A percentile compares a stretch with the other conserved stretches of the same genome.
These are phyloP conservation scores for Didymella segeticola DNA, from an alignment of 2,329 filamentous ascomycete genomes.

Conservation along the genomic window DNA sequence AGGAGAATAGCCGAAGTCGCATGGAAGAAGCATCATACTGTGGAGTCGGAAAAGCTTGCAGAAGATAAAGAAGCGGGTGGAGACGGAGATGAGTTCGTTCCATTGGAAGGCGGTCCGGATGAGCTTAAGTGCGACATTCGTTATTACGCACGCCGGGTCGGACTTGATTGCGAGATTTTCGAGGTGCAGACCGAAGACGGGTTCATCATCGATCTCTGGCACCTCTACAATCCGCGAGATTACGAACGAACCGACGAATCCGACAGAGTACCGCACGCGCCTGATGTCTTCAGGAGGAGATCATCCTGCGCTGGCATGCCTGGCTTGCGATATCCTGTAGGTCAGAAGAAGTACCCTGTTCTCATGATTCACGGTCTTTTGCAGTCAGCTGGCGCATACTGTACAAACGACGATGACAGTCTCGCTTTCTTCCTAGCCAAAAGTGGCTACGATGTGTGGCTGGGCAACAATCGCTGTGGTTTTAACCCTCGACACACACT, in stretches of 20 bases:
- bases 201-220: slow-evolving; percentile 88
- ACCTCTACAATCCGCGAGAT: slow-evolving; percentile 83
- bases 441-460: slow-evolving; percentile 91
- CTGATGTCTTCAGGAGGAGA: slow-evolving; percentile 65
- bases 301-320: slow-evolving; percentile 23
- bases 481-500: slow-evolving; percentile 78
- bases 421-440: slow-evolving; percentile 93
- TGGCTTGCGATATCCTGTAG: slow-evolving; percentile 37
- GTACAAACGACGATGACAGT: slow-evolving; percentile 86
- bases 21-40: slow-evolving; percentile 63
- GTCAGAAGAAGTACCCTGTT: slow-evolving; percentile 76
- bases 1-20: slow-evolving; percentile 64
- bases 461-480: slow-evolving; percentile 92
- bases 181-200: slow-evolving; percentile 92
- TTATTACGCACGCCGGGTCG: slow-evolving; percentile 88
- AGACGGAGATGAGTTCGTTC: slow-evolving; percentile 66
- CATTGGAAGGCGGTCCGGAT: slow-evolving; percentile 82
- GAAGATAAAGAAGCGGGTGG: slow-evolving; percentile 48
- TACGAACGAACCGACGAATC: slow-evolving; percentile 62
- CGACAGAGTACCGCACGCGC: slow-evolving; percentile 62
- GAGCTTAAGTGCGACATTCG: slow-evolving; percentile 77
- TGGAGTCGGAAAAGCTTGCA: slow-evolving; percentile 44
- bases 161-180: slow-evolving; percentile 82
- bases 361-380: slow-evolving; percentile 87
- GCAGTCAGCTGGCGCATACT: slow-evolving; percentile 87